These are phyloP conservation scores for Aphanomyces stellatus DNA, from an alignment of 352 stramenopile species.

Conservation along the genomic window DNA sequence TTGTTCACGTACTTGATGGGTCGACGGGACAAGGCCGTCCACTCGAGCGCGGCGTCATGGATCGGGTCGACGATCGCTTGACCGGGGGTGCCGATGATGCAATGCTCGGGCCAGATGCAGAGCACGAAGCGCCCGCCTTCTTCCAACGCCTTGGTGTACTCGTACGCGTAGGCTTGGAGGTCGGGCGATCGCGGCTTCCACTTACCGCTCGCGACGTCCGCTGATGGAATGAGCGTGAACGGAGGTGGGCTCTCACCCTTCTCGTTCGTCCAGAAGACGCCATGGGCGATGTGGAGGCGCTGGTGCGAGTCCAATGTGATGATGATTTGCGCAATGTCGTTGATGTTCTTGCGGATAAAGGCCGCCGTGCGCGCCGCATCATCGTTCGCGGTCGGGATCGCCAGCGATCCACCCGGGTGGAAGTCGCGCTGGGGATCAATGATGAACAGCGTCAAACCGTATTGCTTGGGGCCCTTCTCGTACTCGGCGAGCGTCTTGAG, in stretches of 20 bases:
- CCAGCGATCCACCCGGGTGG: constrained; percentile 90
- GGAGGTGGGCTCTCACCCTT: constrained; percentile 59
- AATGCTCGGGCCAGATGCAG: constrained; percentile 97
- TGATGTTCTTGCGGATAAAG: constrained; percentile 71
- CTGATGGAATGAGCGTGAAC: constrained; percentile 89
- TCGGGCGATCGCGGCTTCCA: constrained; percentile 55
- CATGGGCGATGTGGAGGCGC: constrained; percentile 93
- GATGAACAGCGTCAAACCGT: constrained; percentile 79
- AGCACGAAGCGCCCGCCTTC: constrained; percentile 83
- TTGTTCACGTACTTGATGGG: constrained; percentile 88
- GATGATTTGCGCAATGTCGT: constrained; percentile 75
- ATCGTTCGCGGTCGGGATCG: constrained; percentile 87
- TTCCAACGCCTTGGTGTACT: constrained; percentile 87
- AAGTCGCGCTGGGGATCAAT: constrained; percentile 96
- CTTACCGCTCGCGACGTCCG: constrained; percentile 55
- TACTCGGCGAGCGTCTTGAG: not conserved
- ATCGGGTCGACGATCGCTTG: constrained; percentile 86
- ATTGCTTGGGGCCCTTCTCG: constrained; percentile 14
- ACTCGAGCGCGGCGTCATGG: constrained; percentile 73
- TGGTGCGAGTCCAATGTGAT: constrained; percentile 96
- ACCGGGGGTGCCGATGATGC: constrained; percentile 86
- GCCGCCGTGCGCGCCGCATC: constrained; percentile 85
- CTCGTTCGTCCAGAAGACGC: constrained; percentile 85
- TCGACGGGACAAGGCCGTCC: constrained; percentile 56
- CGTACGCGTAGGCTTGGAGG: constrained; percentile 77